Evolutionary conservation across 140 eudicot genomes (phyloP), one percentile per base, ranked within the genome.

Genomic region (Stevia rebaudiana): DNA sequence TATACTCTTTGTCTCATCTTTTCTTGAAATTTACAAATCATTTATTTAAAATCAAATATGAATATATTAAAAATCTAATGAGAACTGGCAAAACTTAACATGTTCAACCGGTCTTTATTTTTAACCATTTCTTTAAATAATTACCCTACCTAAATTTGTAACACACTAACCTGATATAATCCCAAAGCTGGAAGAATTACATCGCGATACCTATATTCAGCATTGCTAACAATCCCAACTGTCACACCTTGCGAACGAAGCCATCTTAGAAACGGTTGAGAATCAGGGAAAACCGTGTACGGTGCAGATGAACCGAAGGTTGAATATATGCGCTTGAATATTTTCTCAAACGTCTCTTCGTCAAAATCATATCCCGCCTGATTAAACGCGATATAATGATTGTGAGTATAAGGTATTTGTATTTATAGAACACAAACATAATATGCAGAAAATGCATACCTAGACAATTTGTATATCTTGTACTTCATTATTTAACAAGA

Each of bases 281-380:
- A 83, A 74, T 92, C 98, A 8, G 95, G 78, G 73, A 92, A 92
- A 42, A 88, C 42, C 1, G 78, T 72, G 72, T 92, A 92, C 12
- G 98, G 98, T 39, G 98, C 98, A 67, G 95, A 70, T 39, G 98
- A 92, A 70, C 98, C 98, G 36, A 92, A 92, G 37, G 94, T 80
- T 4, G 87, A 75, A 73, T 92, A 92, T 62, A 92, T 77, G 74
- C 98, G 95, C 71, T 75, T 83, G 77, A 92, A 92, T 15, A 92
- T 74, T 48, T 83, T 92, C 76, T 88, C 98, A 52, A 88, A 92
- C 35, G 98, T 92, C 78, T 92, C 98, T 61, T 88, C 96, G 58
- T 92, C 96, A 49, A 87, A 92, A 59, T 85, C 89, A 71, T 92
- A 92, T 72, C 98, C 98, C 16, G 98, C 98, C 98, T 92, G 78